A percentile compares a stretch with the other conserved stretches of the same genome.
Evolutionary conservation across 257 asterid species (phyloP).

Genomic region (Nicotiana tabacum): DNA sequence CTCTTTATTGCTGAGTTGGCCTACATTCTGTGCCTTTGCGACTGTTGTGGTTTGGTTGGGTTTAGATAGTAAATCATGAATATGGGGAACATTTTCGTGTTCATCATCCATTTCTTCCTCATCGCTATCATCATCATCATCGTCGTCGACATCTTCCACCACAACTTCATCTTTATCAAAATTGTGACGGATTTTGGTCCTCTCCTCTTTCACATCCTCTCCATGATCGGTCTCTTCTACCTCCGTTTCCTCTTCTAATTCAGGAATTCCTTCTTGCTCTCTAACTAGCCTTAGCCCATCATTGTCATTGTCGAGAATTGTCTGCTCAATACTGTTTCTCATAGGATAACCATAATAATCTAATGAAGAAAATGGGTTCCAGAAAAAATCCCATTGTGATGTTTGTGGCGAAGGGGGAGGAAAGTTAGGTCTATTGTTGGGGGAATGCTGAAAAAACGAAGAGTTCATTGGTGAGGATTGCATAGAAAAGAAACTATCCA

Average conservation of each 20-base stretch:
- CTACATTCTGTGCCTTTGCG: constrained; percentile 46
- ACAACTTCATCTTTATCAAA: constrained; percentile 52
- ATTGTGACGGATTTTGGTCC: constrained; percentile 21
- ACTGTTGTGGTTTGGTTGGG: constrained; percentile 46
- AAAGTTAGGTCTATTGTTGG: constrained; percentile 44
- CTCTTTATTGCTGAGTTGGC: constrained; percentile 55
- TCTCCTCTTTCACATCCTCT: constrained; percentile 31
- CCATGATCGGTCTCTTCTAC: constrained; percentile 55
- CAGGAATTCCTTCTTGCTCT: constrained; percentile 88
- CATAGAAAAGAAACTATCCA: constrained; percentile 61
- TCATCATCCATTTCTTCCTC: constrained; percentile 35
- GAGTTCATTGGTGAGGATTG: constrained; percentile 53
- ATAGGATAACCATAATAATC: constrained; percentile 76
- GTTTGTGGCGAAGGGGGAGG: constrained; percentile 73
- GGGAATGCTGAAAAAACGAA: constrained; percentile 59
- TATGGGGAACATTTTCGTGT: constrained; percentile 34
- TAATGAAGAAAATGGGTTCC: constrained; percentile 91
- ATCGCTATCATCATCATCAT: constrained; percentile 21
- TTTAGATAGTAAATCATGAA: constrained; percentile 28
- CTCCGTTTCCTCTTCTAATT: constrained; percentile 87
- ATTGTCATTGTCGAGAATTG: constrained; percentile 52
- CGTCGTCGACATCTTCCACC: constrained; percentile 63
- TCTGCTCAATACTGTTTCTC: constrained; percentile 44
- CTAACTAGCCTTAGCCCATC: constrained; percentile 69
- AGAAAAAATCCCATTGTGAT: constrained; percentile 95